Evolutionary conservation across 2,329 filamentous ascomycete genomes (phyloP).

Genomic region (Phialophora expanda): DNA sequence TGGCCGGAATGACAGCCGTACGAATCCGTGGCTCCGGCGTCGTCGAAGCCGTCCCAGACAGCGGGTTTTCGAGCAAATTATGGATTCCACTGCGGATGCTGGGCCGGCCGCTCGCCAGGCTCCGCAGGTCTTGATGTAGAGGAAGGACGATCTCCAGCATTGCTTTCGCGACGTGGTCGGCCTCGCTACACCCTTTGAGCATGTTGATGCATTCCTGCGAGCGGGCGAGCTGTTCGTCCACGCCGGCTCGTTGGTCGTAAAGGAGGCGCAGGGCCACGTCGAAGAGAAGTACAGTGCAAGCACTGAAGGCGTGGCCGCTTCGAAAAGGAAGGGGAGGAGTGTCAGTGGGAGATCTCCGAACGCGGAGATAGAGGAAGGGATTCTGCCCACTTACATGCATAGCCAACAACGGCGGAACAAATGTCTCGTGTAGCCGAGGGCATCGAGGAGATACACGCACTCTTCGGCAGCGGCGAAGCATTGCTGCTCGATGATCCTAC

Average conservation of each 20-base stretch:
- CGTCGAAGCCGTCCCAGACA: slow-evolving; percentile 1
- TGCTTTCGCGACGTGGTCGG: slow-evolving; percentile 22
- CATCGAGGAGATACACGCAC: slow-evolving; percentile 15
- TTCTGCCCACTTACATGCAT: slow-evolving; percentile 23
- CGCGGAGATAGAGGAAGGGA: not conserved
- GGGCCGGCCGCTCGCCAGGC: slow-evolving; percentile 11
- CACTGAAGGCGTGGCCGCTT: slow-evolving; percentile 27
- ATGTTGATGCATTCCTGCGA: slow-evolving; percentile 25
- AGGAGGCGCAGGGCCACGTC: slow-evolving; percentile 16
- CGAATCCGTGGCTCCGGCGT: slow-evolving; percentile 4
- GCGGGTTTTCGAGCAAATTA: slow-evolving; percentile 16
- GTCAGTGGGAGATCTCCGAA: not conserved
- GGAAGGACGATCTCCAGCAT: slow-evolving; percentile 25
- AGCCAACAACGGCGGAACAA: slow-evolving; percentile 22
- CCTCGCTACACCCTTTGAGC: slow-evolving; percentile 14
- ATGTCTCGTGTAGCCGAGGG: slow-evolving; percentile 16
- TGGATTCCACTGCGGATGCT: slow-evolving; percentile 15
- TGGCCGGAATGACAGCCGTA: slow-evolving; percentile 17
- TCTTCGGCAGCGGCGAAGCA: slow-evolving; percentile 20
- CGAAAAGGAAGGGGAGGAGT: not conserved
- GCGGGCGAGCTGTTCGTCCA: slow-evolving; percentile 12
- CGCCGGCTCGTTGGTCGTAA: slow-evolving; percentile 10
- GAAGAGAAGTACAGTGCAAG: slow-evolving; percentile 24
- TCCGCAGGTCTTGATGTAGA: slow-evolving; percentile 21
- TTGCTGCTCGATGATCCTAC: slow-evolving; percentile 9